Base-by-base conservation (phyloP, 2,329 filamentous ascomycete genomes). In the Beauveria rudraprayagi region DNA sequence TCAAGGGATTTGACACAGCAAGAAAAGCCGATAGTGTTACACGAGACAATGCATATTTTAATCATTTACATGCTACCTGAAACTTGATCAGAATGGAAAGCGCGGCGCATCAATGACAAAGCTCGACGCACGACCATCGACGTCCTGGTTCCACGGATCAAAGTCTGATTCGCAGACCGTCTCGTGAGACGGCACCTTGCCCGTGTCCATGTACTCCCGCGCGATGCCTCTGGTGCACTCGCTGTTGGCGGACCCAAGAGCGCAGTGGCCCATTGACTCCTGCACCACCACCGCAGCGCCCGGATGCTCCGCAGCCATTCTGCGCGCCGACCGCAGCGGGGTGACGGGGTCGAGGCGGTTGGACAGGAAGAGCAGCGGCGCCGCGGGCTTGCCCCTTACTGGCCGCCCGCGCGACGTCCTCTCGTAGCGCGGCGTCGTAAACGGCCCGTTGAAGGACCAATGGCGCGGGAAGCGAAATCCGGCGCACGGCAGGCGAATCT, bases 331-430 rank as follows among this genome's bases (percentile, higher is more conserved):
- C 17, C 70, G 62, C 56, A 71, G 63, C 34, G 76, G 76, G 40
- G 75, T 77, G 9, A 77, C 71, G 6, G 76, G 76, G 56, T 77
- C 76, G 10, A 70, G 69, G 17, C 66, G 61, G 61, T 71, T 73
- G 28, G 70, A 68, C 2, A 77, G 61, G 62, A 75, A 76, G 43
- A 78, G 63, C 16, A 78, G 67, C 7, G 76, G 75, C 6, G 70
- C 70, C 2, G 63, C 63, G 1, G 76, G 76, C 52, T 63, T 67
- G 10, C 63, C 69, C 5, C 44, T 61, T 10, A 63, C 55, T 9
- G 48, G 28, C 3, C 59, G 50, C 1, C 52, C 59, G 34, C 26
- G 19, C 6, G 63, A 1, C 44, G 63, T 30, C 47, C 68, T 28
- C 28, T 67, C 63, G 10, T 54, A 48, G 28, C 19, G 19, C 8